Conservation (phyloP, 1,139 yeast genomes). For the Kodamaea anthophila region DNA sequence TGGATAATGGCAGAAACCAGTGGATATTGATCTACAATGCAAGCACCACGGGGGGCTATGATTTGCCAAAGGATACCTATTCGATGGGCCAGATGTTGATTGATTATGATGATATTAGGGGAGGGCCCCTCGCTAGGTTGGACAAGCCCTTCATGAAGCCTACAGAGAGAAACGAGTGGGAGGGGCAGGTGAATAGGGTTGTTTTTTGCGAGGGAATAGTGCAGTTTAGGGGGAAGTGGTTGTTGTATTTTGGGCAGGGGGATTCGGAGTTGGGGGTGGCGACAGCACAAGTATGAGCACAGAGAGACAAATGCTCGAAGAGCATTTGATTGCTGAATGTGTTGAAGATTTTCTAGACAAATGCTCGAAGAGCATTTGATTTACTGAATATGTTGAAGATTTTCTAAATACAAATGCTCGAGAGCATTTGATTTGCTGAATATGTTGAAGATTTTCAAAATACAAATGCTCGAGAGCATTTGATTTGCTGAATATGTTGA, state of each 20-base stretch:
- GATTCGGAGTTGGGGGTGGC: constrained; percentile 43
- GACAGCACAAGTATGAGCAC: constrained; percentile 17
- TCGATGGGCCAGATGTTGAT: constrained; percentile 38
- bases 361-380: too few relatives aligned
- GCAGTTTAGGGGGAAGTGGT: constrained; percentile 40
- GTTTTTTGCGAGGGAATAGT: constrained; percentile 43
- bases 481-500: too few relatives aligned
- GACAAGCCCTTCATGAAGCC: constrained; percentile 36
- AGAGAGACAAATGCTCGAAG: too few relatives aligned
- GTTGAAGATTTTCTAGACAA: too few relatives aligned
- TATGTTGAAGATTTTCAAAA: too few relatives aligned
- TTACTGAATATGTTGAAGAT: too few relatives aligned
- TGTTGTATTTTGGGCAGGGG: constrained; percentile 40
- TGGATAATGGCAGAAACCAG: constrained; percentile 26
- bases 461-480: too few relatives aligned
- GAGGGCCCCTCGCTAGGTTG: constrained; percentile 35
- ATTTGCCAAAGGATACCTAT: constrained; percentile 27
- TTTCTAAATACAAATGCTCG: too few relatives aligned
- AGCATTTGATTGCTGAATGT: too few relatives aligned
- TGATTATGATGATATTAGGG: constrained; percentile 32
- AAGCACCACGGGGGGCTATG: constrained; percentile 33
- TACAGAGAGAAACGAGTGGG: constrained; percentile 29
- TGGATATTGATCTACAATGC: constrained; percentile 39
- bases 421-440: too few relatives aligned
- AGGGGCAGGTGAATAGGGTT: constrained; percentile 39